A percentile compares a stretch with the other conserved stretches of the same genome.
These are phyloP conservation scores for Candida verbasci DNA, from an alignment of 805 yeast genomes.

Conservation along the genomic window DNA sequence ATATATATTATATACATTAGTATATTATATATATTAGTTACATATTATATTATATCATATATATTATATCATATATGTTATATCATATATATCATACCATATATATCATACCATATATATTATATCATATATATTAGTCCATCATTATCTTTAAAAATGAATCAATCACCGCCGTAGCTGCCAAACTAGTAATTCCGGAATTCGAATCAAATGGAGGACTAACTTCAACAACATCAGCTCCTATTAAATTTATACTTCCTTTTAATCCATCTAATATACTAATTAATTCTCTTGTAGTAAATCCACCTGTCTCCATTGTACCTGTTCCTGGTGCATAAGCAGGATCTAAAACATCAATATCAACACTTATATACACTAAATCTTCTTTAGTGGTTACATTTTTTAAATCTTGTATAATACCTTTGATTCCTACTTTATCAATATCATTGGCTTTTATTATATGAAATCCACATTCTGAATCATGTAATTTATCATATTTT, in stretches of 20 bases:
- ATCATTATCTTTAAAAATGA: constrained; percentile 9
- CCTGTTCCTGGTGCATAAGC: constrained; percentile 27
- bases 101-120: too few species aligned
- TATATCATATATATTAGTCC: too few species aligned
- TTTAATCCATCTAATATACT: constrained; percentile 22
- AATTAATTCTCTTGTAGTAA: constrained; percentile 21
- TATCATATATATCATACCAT: too few species aligned
- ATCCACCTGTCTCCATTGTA: constrained; percentile 25
- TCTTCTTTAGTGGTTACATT: constrained; percentile 26
- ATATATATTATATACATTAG: too few species aligned
- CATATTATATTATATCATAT: too few species aligned
- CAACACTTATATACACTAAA: constrained; percentile 28
- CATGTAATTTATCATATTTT: constrained; percentile 37
- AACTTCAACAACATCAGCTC: constrained; percentile 27
- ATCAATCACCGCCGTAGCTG: constrained; percentile 23
- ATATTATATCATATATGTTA: too few species aligned
- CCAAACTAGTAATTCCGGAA: constrained; percentile 23
- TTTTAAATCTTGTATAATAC: constrained; percentile 33
- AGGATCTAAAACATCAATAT: constrained; percentile 25
- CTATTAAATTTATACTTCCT: constrained; percentile 21
- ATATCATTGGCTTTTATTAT: constrained; percentile 45
- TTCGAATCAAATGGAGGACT: constrained; percentile 24
- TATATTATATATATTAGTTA: too few species aligned
- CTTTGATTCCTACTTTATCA: constrained; percentile 35
- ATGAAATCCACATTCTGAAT: constrained; percentile 46